Conservation (phyloP, 345 rosid genomes). For the Euphorbia pulcherrima region DNA sequence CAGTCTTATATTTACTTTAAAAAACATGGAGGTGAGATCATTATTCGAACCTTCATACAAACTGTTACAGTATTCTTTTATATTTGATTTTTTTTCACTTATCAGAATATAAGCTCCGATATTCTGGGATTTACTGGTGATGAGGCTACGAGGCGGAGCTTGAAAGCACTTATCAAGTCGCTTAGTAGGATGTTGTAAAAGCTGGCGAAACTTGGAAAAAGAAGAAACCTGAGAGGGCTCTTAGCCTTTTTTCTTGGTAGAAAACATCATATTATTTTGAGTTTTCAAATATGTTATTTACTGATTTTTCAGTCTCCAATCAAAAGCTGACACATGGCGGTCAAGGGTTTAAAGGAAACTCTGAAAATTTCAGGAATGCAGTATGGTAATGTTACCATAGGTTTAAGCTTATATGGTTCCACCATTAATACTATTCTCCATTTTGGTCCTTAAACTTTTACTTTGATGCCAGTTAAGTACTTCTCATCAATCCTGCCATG, state of each 20-base stretch:
- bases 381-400: background rate
- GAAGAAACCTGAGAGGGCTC: background rate
- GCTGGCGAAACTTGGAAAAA: slow-evolving; percentile 6
- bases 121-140: slow-evolving; percentile 97
- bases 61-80: background rate
- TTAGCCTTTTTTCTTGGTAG: background rate
- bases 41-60: background rate
- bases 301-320: background rate
- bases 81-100: slow-evolving; percentile 3
- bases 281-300: background rate
- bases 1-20: slow-evolving; percentile 81
- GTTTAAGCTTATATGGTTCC: too few relatives aligned
- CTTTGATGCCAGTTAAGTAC: too few relatives aligned
- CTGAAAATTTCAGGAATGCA: background rate
- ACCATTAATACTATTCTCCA: too few relatives aligned
- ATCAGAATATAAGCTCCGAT: slow-evolving; percentile 93
- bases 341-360: too few relatives aligned
- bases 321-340: too few relatives aligned
- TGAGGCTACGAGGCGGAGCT: slow-evolving; percentile 75
- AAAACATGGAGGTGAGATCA: slow-evolving; percentile 77
- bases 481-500: too few relatives aligned
- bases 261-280: background rate
- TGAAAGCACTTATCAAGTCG: slow-evolving; percentile 87
- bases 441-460: too few relatives aligned
- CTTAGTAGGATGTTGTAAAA: slow-evolving; percentile 83